A percentile compares a stretch with the other conserved stretches of the same genome.
Conservation (phyloP, 495 filamentous ascomycete genomes). For the Chaetomidium leptoderma region DNA sequence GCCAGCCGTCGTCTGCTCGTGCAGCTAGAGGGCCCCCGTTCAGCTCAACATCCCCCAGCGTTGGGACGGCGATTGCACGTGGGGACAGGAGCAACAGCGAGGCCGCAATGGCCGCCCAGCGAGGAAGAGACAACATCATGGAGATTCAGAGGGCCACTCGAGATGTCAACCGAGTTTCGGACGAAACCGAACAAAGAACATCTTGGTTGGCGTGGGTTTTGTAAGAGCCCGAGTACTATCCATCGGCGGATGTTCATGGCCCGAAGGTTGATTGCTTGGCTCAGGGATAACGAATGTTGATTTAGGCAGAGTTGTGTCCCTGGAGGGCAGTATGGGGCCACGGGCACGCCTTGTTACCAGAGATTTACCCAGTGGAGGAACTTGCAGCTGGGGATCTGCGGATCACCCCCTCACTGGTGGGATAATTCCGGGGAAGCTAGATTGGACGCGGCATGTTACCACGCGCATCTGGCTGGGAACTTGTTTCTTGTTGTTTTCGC, state of each 20-base stretch:
- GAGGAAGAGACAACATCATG: constrained; percentile 3
- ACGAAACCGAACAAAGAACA: background rate
- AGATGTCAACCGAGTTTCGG: background rate
- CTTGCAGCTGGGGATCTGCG: background rate
- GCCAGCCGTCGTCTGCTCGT: constrained; percentile 25
- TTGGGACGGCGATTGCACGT: constrained; percentile 7
- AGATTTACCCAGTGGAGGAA: constrained; percentile 2
- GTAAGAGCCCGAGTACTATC: background rate
- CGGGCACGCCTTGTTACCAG: background rate
- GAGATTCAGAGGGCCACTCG: background rate
- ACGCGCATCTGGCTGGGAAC: background rate
- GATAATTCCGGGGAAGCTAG: background rate
- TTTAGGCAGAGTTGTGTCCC: constrained; percentile 23
- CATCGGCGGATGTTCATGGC: constrained; percentile 20
- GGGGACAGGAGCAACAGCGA: constrained; percentile 4
- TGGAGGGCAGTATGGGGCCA: background rate
- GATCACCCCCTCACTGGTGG: background rate
- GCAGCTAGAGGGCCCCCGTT: background rate
- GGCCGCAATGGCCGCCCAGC: constrained; percentile 12
- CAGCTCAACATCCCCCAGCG: background rate
- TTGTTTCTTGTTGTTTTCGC: background rate
- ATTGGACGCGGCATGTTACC: too few relatives aligned
- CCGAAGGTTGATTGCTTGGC: constrained; percentile 22
- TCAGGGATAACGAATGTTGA: constrained; percentile 4
- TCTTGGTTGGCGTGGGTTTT: background rate